phyloP scores from a whole-genome alignment of 2,329 filamentous ascomycete genomes.

The Aquanectria penicillioides region DNA sequence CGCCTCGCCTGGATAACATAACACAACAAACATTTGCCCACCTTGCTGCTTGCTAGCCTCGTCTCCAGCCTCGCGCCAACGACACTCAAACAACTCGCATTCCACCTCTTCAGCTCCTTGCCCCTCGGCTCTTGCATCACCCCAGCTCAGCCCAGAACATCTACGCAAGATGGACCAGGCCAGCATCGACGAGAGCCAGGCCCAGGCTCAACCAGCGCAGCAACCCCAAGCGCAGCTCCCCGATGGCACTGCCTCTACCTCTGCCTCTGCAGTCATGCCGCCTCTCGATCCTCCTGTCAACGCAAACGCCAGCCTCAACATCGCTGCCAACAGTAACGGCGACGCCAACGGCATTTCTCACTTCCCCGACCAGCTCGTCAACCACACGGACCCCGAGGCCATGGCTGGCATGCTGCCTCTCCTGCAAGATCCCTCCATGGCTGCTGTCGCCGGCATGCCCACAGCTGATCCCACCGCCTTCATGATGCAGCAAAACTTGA shows the following conservation, averaged over 20 bases:
- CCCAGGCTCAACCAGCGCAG: slow-evolving; percentile 29
- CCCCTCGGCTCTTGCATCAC: neutral
- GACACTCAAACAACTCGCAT: neutral
- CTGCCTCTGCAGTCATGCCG: slow-evolving; percentile 16
- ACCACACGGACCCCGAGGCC: slow-evolving; percentile 36
- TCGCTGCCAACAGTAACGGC: slow-evolving; percentile 18
- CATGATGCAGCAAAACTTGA: slow-evolving; percentile 44
- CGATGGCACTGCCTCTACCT: slow-evolving; percentile 16
- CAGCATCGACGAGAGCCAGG: slow-evolving; percentile 29
- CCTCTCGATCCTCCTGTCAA: slow-evolving; percentile 24
- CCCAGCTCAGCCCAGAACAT: neutral
- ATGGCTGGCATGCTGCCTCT: slow-evolving; percentile 41
- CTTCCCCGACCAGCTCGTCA: slow-evolving; percentile 32
- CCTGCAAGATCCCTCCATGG: slow-evolving; percentile 39
- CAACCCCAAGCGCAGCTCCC: slow-evolving; percentile 31
- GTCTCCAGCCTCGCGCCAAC: slow-evolving; percentile 30
- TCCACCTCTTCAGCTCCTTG: neutral
- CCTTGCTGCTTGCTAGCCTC: slow-evolving; percentile 23
- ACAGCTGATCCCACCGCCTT: slow-evolving; percentile 39
- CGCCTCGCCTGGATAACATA: slow-evolving; percentile 30
- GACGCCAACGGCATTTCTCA: slow-evolving; percentile 32
- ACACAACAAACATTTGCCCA: too few species aligned
- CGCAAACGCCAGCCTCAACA: slow-evolving; percentile 12
- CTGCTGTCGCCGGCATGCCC: slow-evolving; percentile 38
- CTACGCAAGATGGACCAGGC: slow-evolving; percentile 31